Evolutionary conservation across 1,284 basidiomycete species (phyloP), one percentile per base, ranked within the genome.

Genomic region (Cerrena zonata): DNA sequence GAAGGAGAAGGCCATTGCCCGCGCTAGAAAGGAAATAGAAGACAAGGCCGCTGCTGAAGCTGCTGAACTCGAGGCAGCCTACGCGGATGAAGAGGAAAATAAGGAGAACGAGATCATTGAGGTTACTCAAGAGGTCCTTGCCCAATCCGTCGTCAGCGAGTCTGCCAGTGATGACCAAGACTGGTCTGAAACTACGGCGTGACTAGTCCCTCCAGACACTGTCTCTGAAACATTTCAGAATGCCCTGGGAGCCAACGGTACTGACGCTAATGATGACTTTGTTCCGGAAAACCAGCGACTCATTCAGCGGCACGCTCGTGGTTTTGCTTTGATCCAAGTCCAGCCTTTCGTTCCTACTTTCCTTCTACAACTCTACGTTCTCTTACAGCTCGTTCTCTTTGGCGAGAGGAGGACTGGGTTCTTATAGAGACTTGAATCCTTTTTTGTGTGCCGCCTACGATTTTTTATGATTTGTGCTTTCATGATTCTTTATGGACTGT

Each of bases 1-100:
- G 39, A 58, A 64, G 51, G 57, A 57, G 54, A 71, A 74, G 58
- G 54, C 57, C 19, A 62, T 66, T 48, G 59, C 42, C 22, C n/a
- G 41, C 30, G 40, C 51, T 26, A 50, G 46, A 45, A 47, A 48
- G 40, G 45, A 42, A 23, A 54, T 26, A 15, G 45, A 37, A 21
- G 34, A 5, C 34, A 25, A 37, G 36, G 34, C 30, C 46, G 36
- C 7, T 11, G 34, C 22, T 22, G 46, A 47, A 24, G 46, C 39
- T 40, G 39, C 39, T 22, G 39, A 40, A 40, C 39, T 40, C 39
- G 21, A 40, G 21, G 39, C 39, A 10, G 39, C 21, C 18, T 18
- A 40, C 10, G 39, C 15, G 7, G 34, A 36, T 36, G 42, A 26
- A 24, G 42, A 44, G 42, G 18, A 7, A 10, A 44, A 27, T 25